phyloP scores from a whole-genome alignment of 2,329 filamentous ascomycete species.

The Epichloe coenophiala region DNA sequence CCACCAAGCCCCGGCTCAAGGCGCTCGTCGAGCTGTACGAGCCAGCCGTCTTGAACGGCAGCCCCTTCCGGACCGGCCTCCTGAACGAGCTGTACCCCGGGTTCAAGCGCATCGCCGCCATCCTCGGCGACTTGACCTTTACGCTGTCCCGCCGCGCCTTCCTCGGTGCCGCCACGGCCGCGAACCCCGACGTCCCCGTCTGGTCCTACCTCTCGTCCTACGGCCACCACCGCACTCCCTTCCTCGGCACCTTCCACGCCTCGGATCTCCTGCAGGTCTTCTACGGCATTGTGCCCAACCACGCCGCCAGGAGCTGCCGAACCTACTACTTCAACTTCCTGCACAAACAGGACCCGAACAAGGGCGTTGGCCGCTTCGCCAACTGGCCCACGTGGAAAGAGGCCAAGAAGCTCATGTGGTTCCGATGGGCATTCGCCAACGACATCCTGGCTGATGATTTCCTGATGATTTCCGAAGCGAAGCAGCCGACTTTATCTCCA shows the following conservation, averaged over 20 bases:
- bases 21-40: conserved; percentile 51
- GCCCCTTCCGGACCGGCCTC: conserved; percentile 55
- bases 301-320: conserved; percentile 45
- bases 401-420: conserved; percentile 36
- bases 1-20: conserved; percentile 36
- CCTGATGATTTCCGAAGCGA: conserved; percentile 22
- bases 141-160: conserved; percentile 56
- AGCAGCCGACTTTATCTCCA: conserved; percentile 14
- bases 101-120: conserved; percentile 63
- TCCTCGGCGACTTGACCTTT: conserved; percentile 64
- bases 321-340: conserved; percentile 64
- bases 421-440: conserved; percentile 20
- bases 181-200: conserved; percentile 44
- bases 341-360: conserved; percentile 57
- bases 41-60: conserved; percentile 40
- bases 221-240: conserved; percentile 48
- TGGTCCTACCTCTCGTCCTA: conserved; percentile 71
- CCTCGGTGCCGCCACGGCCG: conserved; percentile 31
- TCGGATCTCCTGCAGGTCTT: conserved; percentile 59
- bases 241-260: conserved; percentile 65
- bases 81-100: conserved; percentile 64
- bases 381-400: conserved; percentile 30
- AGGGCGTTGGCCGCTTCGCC: conserved; percentile 25
- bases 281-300: conserved; percentile 48
- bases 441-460: conserved; percentile 22